These are phyloP conservation scores for Filosporella fistucella DNA, from an alignment of 495 filamentous ascomycete genomes.

Conservation along the genomic window DNA sequence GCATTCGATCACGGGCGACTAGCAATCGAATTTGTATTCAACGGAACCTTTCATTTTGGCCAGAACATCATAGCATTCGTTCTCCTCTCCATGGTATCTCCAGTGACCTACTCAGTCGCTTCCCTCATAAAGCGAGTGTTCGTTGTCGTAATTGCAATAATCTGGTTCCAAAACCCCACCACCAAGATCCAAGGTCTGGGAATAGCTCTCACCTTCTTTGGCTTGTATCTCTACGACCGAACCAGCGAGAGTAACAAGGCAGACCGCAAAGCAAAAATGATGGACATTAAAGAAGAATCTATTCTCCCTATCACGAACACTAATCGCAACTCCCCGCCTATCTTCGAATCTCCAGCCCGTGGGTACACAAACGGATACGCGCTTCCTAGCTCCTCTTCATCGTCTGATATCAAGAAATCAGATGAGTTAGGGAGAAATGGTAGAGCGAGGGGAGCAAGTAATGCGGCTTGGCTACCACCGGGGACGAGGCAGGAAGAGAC, in stretches of 20 bases:
- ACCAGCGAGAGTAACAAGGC: slow-evolving; percentile 80
- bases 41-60: slow-evolving; percentile 93
- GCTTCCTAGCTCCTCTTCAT: slow-evolving; percentile 24
- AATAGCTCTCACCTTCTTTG: slow-evolving; percentile 84
- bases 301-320: slow-evolving; percentile 54
- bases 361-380: slow-evolving; percentile 19
- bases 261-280: slow-evolving; percentile 59
- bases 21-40: slow-evolving; percentile 86
- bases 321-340: slow-evolving; percentile 4
- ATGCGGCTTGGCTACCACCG: slow-evolving; percentile 60
- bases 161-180: slow-evolving; percentile 92
- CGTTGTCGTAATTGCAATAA: slow-evolving; percentile 88
- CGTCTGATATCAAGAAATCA: slow-evolving; percentile 59
- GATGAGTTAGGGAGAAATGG: slow-evolving; percentile 41
- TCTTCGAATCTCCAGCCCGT: slow-evolving; percentile 28
- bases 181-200: slow-evolving; percentile 78
- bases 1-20: slow-evolving; percentile 78
- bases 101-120: slow-evolving; percentile 96
- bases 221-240: slow-evolving; percentile 94
- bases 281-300: slow-evolving; percentile 45
- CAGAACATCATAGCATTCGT: slow-evolving; percentile 96
- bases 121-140: slow-evolving; percentile 95
- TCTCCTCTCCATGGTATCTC: slow-evolving; percentile 83
- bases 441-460: slow-evolving; percentile 52
- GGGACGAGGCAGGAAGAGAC: slow-evolving; percentile 80